Evolutionary conservation across 768 basidiomycete genomes (phyloP), one percentile per base, ranked within the genome.

Genomic region (Collybia sordida): DNA sequence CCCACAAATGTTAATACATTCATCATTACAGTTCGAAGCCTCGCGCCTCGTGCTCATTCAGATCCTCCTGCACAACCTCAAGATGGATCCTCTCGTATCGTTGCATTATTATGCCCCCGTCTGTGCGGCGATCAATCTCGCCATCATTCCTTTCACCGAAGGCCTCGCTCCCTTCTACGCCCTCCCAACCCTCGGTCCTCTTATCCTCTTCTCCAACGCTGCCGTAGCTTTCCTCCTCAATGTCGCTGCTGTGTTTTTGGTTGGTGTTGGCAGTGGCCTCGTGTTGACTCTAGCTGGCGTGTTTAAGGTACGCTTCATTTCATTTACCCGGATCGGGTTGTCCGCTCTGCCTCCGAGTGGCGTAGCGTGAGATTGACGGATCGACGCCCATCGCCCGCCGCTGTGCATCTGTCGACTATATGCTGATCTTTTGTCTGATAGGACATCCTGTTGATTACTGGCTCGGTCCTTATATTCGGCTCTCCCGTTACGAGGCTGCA

Each of bases 71-170:
- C 93, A 97, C 63, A 94, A 94, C 31, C 73, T 97, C 62, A 97
- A 97, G 72, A 98, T 98, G 95, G 93, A 97, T 63, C 96, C 96
- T 0, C 81, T 98, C 5, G 90, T 93, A 18, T 97, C 94, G 5
- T 70, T 98, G 45, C 91, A 98, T 73, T 98, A 96, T 73, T 97
- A 94, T 64, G 94, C 95, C 8, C 94, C 94, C 12, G 91, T 98
- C 45, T 98, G 96, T 66, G 93, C 96, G 0, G 66, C 75, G 52
- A 90, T 98, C 73, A 98, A 97, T 67, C 79, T 93, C 19, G 64
- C 81, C 47, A 75, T 96, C 54, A 69, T 98, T 17, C 93, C 94
- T 6, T 91, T 98, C 73, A 95, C 92, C 0, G 96, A 98, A 57
- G 59, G 59, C 1, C 69, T 90, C 11, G 88, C 79, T 6, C 96